Evolutionary conservation across 192 early-diverging fungal genomes (phyloP), one percentile per base, ranked within the genome.

Genomic region (Coemansia erecta): DNA sequence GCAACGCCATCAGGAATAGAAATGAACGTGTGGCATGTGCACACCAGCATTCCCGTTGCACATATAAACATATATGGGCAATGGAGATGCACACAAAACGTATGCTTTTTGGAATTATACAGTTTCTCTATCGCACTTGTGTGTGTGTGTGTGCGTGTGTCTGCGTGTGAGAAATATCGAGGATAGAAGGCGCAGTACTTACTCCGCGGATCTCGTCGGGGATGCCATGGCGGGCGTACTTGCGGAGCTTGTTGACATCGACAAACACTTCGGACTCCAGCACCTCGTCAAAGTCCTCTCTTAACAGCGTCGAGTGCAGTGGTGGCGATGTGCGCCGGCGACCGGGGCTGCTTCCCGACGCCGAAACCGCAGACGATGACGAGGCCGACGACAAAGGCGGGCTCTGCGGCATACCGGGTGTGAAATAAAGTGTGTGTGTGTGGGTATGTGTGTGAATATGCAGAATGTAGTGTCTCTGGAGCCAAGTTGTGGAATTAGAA

Each of bases 251-350:
- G 60, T 92, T 89, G 41, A 94, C 72, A 54, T 94, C 92, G 60
- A 95, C 82, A 70, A 87, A 84, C 14, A 89, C 87, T 65, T 93
- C 91, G 10, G 91, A 84, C 61, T 90, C 85, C 45, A 91, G 82
- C 39, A 90, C 84, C 33, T 92, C 88, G 58, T 78, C 77, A 68
- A 86, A 89, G 47, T 93, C 90, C 60, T 69, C 70, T 17, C 66
- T 43, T 46, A 53, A 56, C 52, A 69, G 62, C 28, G 76, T 56
- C 22, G 85, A 83, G 24, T 84, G 77, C 56, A 54, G 68, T 53
- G 58, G 82, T 22, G 81, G 68, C 56, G 75, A 69, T 22, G 68
- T 49, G 49, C 64, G 77, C 8, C 68, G 77, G 17, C 70, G 68
- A 51, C 64, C 53, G 43, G 61, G 68, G 37, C 69, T 71, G 74